Evolutionary conservation across 139 green algal genomes (phyloP).

Genomic region (Eudorina sp.): DNA sequence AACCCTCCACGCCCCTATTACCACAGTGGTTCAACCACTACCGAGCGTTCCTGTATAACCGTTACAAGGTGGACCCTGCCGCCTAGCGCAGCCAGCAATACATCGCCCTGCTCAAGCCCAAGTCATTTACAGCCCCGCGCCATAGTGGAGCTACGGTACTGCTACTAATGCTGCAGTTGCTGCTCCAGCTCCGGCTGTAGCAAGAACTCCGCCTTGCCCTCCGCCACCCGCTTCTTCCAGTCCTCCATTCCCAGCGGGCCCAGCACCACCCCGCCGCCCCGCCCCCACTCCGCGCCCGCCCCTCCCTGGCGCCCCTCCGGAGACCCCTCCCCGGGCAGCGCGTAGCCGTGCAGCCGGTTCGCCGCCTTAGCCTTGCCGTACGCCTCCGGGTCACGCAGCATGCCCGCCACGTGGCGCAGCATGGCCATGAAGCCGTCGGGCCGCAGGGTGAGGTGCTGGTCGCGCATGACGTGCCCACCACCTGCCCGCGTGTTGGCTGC

Average conservation of each 20-base stretch:
- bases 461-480: background rate
- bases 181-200: background rate
- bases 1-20: too few species aligned
- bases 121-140: too few species aligned
- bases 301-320: background rate
- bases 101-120: too few species aligned
- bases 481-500: background rate
- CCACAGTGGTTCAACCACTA: too few species aligned
- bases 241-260: constrained; percentile 11
- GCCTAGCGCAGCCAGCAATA: too few species aligned
- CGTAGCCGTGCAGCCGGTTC: constrained; percentile 22
- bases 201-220: background rate
- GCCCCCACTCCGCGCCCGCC: background rate
- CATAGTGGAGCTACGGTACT: too few species aligned
- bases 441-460: constrained; percentile 24
- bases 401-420: constrained; percentile 5
- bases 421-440: constrained; percentile 6
- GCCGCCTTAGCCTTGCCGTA: background rate
- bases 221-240: background rate
- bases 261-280: background rate
- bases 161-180: too few species aligned
- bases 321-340: background rate
- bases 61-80: too few species aligned
- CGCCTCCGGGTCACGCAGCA: constrained; percentile 4
- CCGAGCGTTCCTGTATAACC: too few species aligned